Base-by-base conservation (phyloP, 345 rosid genomes). In the Heritiera littoralis region DNA sequence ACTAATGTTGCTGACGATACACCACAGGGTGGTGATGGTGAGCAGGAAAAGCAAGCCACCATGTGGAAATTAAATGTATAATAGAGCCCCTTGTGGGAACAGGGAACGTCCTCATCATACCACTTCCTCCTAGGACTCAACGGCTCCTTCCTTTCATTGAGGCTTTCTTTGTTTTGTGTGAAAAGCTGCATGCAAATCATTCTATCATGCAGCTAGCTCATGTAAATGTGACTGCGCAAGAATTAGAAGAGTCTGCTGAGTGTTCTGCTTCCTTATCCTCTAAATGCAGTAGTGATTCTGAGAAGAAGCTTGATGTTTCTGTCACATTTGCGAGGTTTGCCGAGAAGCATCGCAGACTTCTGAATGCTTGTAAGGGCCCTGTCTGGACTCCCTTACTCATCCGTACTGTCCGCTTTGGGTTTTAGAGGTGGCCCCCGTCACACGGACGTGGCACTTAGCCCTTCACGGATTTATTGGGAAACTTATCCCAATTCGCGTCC, bases 91-190 rank as follows among this genome's bases (percentile, higher is more conserved):
- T 77, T 95, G 85, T 95, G 99, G 99, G 94, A 81, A 66, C 92
- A 85, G 76, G 97, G 96, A 76, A 68, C 83, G 55, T 60, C 90
- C 81, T 84, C 91, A 2, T 89, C 98, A 66, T 85, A 95, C n/a
- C n/a, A 73, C 94, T 95, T 83, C 92, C 97, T 63, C 92, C 96
- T 18, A 98, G 97, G 81, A 92, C 97, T 66, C 98, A 93, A 83
- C 89, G 95, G 80, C 92, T 95, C 76, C 89, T 95, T 73, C 97
- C 99, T 64, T 93, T 92, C 75, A 92, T 95, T 55, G 99, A 95
- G 81, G 99, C 99, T 61, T 95, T 95, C 88, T 93, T 95, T 88
- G 95, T 95, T 63, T 86, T 93, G 83, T 93, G 97, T 82, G 98
- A 93, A 82, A 95, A 92, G 87, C 89, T 92, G 69, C 97, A 92